Evolutionary conservation across 1,139 yeast genomes (phyloP), one percentile per base, ranked within the genome.

Genomic region (Suhomyces maxii): DNA sequence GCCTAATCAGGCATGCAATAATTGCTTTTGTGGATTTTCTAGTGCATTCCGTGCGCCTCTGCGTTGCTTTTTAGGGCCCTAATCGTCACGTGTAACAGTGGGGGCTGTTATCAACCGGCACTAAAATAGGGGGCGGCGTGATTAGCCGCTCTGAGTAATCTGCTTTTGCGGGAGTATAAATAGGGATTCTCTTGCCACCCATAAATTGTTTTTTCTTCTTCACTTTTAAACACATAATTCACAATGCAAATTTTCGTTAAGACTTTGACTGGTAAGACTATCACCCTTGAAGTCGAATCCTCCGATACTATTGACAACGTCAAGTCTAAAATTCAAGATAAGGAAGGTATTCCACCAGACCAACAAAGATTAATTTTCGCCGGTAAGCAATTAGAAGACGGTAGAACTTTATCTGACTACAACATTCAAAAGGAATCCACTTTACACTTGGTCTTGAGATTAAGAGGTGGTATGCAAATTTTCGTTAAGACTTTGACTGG

Each of bases 401-500:
- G 86, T 44, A 80, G 86, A 77, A 81, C 86, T 31, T 63, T 82
- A 36, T 80, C 86, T 38, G 86, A 61, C 52, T 82, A 81, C 79
- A 82, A 82, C 71, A 82, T 82, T 51, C 86, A 82, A 65, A 82
- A 82, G 65, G 86, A 81, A 60, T 81, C 86, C 26, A 81, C 86
- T 33, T 50, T 62, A 13, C 66, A 61, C 61, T 61, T 61, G 60
- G 66, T 61, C 33, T 56, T 61, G 41, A 60, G 66, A 59, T 60
- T 61, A 59, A 61, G 66, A 59, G 66, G 66, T 54, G 66, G 65
- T 50, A 54, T 52, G 56, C 56, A 57, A 47, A 57, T 55, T 42
- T 85, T 85, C 75, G 91, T 86, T 74, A 86, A 86, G 80, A 86
- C 93, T 69, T 77, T 86, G 71, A 86, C 93, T 61, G 93, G 93